These are phyloP conservation scores for Rubus parviflorus DNA, from an alignment of 306 rosid species.

Conservation along the genomic window DNA sequence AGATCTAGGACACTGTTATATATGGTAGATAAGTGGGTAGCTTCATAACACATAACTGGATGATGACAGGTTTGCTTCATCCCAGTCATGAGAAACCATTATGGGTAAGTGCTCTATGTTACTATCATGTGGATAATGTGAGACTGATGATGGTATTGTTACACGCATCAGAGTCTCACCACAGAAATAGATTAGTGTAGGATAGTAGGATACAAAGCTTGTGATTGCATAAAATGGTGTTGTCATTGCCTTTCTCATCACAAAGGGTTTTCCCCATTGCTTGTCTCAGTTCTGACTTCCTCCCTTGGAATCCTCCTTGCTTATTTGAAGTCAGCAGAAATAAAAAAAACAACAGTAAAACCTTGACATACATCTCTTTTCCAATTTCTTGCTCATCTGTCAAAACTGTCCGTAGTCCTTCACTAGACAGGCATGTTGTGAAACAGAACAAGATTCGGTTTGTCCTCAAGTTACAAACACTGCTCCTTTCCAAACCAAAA, in stretches of 20 bases:
- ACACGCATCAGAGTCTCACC: background rate
- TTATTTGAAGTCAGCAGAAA: slow-evolving; percentile 27
- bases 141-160: background rate
- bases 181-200: background rate
- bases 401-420: slow-evolving; percentile 69
- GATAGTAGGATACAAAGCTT: background rate
- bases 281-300: slow-evolving; percentile 42
- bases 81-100: background rate
- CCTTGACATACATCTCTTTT: slow-evolving; percentile 13
- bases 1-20: background rate
- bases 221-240: slow-evolving; percentile 31
- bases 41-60: background rate
- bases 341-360: slow-evolving; percentile 8
- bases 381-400: slow-evolving; percentile 56
- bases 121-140: background rate
- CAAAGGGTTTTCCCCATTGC: slow-evolving; percentile 32
- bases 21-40: background rate
- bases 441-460: slow-evolving; percentile 66
- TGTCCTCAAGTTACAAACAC: slow-evolving; percentile 75
- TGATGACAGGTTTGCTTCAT: slow-evolving; percentile 5
- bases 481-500: slow-evolving; percentile 86
- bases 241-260: slow-evolving; percentile 41
- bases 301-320: slow-evolving; percentile 31
- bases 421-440: slow-evolving; percentile 70
- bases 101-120: background rate